Evolutionary conservation across 345 rosid genomes (phyloP).

Genomic region (Viola odorata): DNA sequence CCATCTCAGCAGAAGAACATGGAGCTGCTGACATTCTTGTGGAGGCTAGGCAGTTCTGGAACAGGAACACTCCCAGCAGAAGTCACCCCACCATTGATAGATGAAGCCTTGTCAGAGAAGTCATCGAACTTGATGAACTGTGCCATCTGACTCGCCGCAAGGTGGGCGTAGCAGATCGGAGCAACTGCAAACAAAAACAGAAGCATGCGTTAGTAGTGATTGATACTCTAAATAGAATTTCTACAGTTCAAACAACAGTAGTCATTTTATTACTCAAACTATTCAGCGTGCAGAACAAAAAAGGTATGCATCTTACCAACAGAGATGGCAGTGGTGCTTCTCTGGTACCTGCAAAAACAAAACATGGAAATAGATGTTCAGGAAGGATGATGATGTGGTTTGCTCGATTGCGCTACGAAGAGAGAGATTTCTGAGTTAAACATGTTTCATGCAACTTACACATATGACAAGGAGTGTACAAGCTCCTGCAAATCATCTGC

Average conservation of each 20-base stretch:
- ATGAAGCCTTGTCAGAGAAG: slow-evolving; percentile 40
- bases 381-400: too few species aligned
- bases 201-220: not conserved
- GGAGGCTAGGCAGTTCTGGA: slow-evolving; percentile 51
- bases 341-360: slow-evolving; percentile 31
- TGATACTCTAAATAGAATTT: not conserved
- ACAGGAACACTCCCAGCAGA: slow-evolving; percentile 43
- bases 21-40: slow-evolving; percentile 41
- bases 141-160: slow-evolving; percentile 50
- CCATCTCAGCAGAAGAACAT: slow-evolving; percentile 64
- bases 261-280: not conserved
- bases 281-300: not conserved
- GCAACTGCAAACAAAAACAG: slow-evolving; percentile 38
- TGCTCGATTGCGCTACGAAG: too few species aligned
- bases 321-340: slow-evolving; percentile 37
- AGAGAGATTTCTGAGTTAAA: not conserved
- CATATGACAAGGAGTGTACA: slow-evolving; percentile 34
- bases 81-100: slow-evolving; percentile 45
- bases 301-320: slow-evolving; percentile 17
- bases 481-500: slow-evolving; percentile 32
- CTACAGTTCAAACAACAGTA: too few species aligned
- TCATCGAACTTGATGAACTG: slow-evolving; percentile 55
- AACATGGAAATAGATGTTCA: not conserved
- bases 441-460: slow-evolving; percentile 20
- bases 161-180: slow-evolving; percentile 56